These are phyloP conservation scores for Achaetomium macrosporum DNA, from an alignment of 2,329 filamentous ascomycete species.

Conservation along the genomic window DNA sequence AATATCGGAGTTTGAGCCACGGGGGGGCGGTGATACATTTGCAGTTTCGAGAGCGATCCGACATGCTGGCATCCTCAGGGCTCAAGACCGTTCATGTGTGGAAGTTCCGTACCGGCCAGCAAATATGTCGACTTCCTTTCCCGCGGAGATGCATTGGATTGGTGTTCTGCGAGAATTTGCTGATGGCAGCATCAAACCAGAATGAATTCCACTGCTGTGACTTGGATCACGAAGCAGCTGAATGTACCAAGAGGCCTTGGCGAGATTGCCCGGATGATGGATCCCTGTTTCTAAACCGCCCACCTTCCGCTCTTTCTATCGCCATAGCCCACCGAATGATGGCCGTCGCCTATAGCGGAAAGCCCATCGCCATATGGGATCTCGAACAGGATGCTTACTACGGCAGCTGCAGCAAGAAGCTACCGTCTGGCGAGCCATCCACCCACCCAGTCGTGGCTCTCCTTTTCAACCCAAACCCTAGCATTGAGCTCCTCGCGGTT, in stretches of 20 bases:
- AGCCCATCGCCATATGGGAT: constrained; percentile 33
- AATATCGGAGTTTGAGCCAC: constrained; percentile 26
- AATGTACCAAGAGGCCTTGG: not conserved
- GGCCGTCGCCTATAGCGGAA: constrained; percentile 16
- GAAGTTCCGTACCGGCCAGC: not conserved
- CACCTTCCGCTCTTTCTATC: constrained; percentile 26
- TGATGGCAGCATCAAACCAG: not conserved
- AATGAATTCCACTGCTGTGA: not conserved
- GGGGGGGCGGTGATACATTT: constrained; percentile 30
- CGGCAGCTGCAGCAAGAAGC: constrained; percentile 33
- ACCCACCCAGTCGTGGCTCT: constrained; percentile 22
- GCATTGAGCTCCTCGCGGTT: constrained; percentile 27
- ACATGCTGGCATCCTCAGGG: constrained; percentile 27
- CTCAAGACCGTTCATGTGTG: not conserved
- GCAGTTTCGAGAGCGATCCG: constrained; percentile 26
- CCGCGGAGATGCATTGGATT: not conserved
- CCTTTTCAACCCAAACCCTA: constrained; percentile 32
- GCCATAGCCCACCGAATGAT: constrained; percentile 29
- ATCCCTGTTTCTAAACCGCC: not conserved
- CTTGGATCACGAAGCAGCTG: not conserved
- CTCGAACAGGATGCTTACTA: constrained; percentile 28
- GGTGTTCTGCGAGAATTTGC: not conserved
- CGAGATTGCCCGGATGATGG: constrained; percentile 5
- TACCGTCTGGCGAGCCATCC: constrained; percentile 28
- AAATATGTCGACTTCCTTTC: not conserved